Percentiles rank a stretch among this genome's conserved stretches.
Conservation (phyloP, 805 yeast species). For the Tetrapisispora iriomotensis region DNA sequence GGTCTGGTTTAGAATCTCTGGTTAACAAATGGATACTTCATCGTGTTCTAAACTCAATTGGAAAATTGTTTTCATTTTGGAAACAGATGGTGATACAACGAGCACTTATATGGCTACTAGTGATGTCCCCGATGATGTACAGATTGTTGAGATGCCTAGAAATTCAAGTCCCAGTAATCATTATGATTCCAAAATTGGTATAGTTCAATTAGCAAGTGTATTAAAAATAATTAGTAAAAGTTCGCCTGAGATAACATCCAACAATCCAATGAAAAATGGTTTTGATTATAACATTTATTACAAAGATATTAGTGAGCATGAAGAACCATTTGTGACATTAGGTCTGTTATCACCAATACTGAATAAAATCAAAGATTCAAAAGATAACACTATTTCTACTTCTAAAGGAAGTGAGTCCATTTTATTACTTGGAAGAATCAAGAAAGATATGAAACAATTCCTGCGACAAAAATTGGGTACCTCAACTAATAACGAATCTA, state of each 20-base stretch:
- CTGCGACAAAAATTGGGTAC: background rate
- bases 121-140: conserved; percentile 13
- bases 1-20: too few species aligned
- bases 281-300: conserved; percentile 28
- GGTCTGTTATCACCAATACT: conserved; percentile 28
- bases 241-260: conserved; percentile 27
- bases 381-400: conserved; percentile 7
- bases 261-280: conserved; percentile 7
- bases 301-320: conserved; percentile 27
- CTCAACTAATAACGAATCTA: background rate
- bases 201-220: conserved; percentile 17
- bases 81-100: conserved; percentile 22
- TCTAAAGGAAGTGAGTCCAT: background rate
- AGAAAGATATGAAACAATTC: background rate
- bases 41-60: background rate
- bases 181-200: conserved; percentile 18
- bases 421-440: background rate
- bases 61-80: conserved; percentile 15
- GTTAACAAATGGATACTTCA: background rate
- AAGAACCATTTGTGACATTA: conserved; percentile 28
- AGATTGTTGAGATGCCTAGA: conserved; percentile 11
- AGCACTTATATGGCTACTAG: conserved; percentile 25
- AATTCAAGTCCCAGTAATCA: conserved; percentile 6
- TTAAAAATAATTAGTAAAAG: conserved; percentile 22
- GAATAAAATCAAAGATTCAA: conserved; percentile 5